Base-by-base conservation (phyloP, 495 filamentous ascomycete genomes). In the Letharia columbiana region DNA sequence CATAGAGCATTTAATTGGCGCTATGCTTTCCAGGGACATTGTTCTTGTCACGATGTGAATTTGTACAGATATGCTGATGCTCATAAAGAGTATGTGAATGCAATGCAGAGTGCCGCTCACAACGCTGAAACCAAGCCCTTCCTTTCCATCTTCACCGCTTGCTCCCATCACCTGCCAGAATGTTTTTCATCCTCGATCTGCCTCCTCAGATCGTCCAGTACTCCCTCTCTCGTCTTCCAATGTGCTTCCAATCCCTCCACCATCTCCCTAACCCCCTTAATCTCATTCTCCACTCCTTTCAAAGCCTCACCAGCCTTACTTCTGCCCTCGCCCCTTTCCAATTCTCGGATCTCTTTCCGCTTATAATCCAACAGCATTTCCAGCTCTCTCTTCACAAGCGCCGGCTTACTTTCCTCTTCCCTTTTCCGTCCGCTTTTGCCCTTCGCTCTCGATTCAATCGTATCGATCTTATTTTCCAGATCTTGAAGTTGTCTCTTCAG, bases 401-500 rank as follows among this genome's bases (percentile, higher is more conserved):
- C 90, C 6, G 91, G 88, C 71, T 86, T 87, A 56, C 83, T 84
- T 13, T 70, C 72, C 13, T 73, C 71, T 62, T 89, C 86, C 33
- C 87, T 75, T 73, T 82, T 82, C 62, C 82, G 74, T 49, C 85
- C 79, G 65, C 71, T 66, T 40, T 61, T 69, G 41, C 83, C 72
- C 58, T 81, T 78, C 15, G 87, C 86, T 47, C 83, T 84, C 47
- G 83, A 82, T 71, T 91, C 90, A 4, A 93, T 87, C 52, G 87
- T 83, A 35, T 88, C 83, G 60, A 96, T 85, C 78, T 92, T 92
- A 42, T 85, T 80, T 71, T 98, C 92, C 57, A 98, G 77, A 71
- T 97, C 93, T 18, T 83, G 81, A 23, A 98, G 82, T 74, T 98
- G 92, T 72, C 92, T 91, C 77, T 93, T 91, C 60, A 98, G 82